phyloP scores from a whole-genome alignment of 192 early-diverging fungal genomes.

The Podila epigama region DNA sequence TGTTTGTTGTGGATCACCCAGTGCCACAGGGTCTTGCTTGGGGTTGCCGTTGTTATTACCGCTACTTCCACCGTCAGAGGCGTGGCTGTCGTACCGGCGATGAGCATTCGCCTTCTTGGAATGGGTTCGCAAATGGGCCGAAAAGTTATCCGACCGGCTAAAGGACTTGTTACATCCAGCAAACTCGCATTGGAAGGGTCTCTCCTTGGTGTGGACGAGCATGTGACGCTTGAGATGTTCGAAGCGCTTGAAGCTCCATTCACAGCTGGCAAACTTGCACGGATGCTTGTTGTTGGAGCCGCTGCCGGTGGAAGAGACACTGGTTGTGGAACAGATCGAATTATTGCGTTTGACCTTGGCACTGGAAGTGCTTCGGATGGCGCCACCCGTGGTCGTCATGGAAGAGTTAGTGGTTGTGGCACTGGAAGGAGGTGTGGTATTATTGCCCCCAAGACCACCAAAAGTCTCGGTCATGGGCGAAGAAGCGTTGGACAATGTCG shows the following conservation, averaged over 20 bases:
- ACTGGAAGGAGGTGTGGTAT: constrained; percentile 8
- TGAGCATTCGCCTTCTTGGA: constrained; percentile 65
- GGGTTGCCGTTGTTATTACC: not conserved
- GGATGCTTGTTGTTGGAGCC: constrained; percentile 52
- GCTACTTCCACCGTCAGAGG: constrained; percentile 3
- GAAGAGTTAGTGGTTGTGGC: too few species aligned
- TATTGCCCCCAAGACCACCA: constrained; percentile 8
- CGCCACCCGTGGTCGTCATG: too few species aligned
- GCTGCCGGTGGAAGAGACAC: constrained; percentile 39
- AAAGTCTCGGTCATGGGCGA: constrained; percentile 41
- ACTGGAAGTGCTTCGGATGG: constrained; percentile 31
- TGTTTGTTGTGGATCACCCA: too few species aligned
- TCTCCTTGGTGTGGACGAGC: constrained; percentile 79
- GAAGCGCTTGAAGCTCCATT: constrained; percentile 78
- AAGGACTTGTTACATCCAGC: constrained; percentile 82
- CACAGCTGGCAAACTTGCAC: constrained; percentile 61
- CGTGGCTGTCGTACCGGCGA: constrained; percentile 32
- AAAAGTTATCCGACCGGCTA: constrained; percentile 79
- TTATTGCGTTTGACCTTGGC: constrained; percentile 51
- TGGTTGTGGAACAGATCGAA: constrained; percentile 55
- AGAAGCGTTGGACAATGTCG: constrained; percentile 15
- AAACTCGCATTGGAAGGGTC: constrained; percentile 72
- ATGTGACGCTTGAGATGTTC: constrained; percentile 85
- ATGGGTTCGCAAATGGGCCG: constrained; percentile 78
- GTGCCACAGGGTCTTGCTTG: too few species aligned